Evolutionary conservation across 306 rosid species (phyloP).

Genomic region (Carpinus viminea): DNA sequence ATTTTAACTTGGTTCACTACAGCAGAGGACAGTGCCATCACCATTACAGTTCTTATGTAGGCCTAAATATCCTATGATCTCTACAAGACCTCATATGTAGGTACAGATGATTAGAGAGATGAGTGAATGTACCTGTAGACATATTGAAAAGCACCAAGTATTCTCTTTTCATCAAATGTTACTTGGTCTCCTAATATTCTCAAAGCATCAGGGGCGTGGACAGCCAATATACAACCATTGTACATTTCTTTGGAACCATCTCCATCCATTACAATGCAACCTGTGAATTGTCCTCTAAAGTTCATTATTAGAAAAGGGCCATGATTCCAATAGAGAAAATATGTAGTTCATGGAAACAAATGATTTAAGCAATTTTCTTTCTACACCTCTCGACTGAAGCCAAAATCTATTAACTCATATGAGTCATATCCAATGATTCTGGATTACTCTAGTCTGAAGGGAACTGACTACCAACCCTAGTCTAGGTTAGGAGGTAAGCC

Average conservation of each 20-base stretch:
- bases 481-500: too few relatives aligned
- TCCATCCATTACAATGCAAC: slow-evolving; percentile 53
- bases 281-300: slow-evolving; percentile 40
- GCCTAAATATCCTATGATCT: too few relatives aligned
- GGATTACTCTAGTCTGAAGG: neutral
- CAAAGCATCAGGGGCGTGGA: slow-evolving; percentile 84
- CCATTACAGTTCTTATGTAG: neutral
- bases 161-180: slow-evolving; percentile 65
- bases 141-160: slow-evolving; percentile 95
- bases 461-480: too few relatives aligned
- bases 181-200: slow-evolving; percentile 76
- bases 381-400: neutral
- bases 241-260: slow-evolving; percentile 62
- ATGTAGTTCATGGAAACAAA: neutral
- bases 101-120: neutral
- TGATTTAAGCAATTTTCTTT: neutral
- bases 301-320: neutral
- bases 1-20: slow-evolving; percentile 28
- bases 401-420: neutral
- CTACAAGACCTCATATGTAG: neutral
- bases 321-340: neutral
- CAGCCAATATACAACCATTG: slow-evolving; percentile 68
- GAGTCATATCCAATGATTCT: neutral
- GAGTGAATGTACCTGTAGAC: slow-evolving; percentile 60
- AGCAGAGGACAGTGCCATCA: slow-evolving; percentile 16